phyloP scores from a whole-genome alignment of 768 basidiomycete species.

The Trametes elegans region DNA sequence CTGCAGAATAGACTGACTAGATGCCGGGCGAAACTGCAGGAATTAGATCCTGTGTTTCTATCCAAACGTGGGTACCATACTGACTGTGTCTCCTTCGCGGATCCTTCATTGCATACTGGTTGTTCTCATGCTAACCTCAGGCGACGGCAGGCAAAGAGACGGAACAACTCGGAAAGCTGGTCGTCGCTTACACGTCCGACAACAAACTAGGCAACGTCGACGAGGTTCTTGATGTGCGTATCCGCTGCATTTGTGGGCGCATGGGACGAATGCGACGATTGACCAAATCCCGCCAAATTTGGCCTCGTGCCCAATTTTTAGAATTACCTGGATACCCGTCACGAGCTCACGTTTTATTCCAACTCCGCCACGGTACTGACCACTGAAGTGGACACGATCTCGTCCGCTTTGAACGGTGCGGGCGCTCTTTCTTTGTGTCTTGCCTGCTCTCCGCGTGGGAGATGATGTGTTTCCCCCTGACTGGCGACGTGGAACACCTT shows the following conservation, averaged over 20 bases:
- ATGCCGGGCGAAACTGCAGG: conserved; percentile 59
- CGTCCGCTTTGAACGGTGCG: conserved; percentile 62
- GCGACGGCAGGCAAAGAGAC: conserved; percentile 49
- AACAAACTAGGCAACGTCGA: conserved; percentile 54
- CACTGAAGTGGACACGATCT: conserved; percentile 64
- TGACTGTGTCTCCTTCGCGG: too few relatives aligned
- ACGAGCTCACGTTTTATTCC: conserved; percentile 53
- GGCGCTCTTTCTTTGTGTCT: conserved; percentile 6
- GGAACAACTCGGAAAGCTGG: conserved; percentile 45
- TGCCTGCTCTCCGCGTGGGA: neutral
- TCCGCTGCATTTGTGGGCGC: conserved; percentile 4
- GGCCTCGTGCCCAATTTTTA: conserved; percentile 31
- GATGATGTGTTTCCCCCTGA: neutral
- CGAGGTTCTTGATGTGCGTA: conserved; percentile 25
- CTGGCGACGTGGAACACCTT: neutral
- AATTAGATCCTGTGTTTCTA: conserved; percentile 55
- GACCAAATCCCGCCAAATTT: neutral
- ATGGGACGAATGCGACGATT: conserved; percentile 19
- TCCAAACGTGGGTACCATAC: conserved; percentile 52
- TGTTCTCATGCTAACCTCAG: neutral
- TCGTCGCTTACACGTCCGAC: conserved; percentile 48
- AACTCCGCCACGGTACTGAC: conserved; percentile 57
- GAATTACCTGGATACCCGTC: conserved; percentile 62
- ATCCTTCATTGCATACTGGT: too few relatives aligned
- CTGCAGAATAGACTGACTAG: conserved; percentile 75